These are phyloP conservation scores for Teratosphaeria nubilosa DNA, from an alignment of 2,329 filamentous ascomycete genomes.

Conservation along the genomic window DNA sequence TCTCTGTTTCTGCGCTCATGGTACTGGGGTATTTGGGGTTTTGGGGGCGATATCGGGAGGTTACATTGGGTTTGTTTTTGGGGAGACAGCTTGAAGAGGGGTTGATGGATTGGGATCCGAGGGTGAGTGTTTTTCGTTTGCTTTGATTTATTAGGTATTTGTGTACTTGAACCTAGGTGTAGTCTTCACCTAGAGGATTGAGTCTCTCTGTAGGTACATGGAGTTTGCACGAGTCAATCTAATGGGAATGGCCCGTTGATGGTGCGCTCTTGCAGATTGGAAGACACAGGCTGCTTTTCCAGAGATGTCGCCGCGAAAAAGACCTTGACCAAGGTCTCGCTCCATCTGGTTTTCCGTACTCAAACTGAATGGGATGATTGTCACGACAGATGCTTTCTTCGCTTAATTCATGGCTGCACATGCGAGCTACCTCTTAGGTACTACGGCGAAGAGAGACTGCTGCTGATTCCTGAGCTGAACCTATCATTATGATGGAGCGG, in stretches of 20 bases:
- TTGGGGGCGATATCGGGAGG: not conserved
- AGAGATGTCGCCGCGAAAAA: too few species aligned
- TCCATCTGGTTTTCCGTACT: too few species aligned
- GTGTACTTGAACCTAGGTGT: not conserved
- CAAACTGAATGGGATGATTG: too few species aligned
- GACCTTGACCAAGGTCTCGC: too few species aligned
- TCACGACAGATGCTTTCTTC: too few species aligned
- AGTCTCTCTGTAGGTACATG: not conserved
- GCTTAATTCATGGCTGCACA: too few species aligned
- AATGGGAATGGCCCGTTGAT: not conserved
- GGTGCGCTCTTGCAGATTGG: not conserved
- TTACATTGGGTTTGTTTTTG: not conserved
- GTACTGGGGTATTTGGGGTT: not conserved
- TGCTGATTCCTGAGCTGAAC: too few species aligned
- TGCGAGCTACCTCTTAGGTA: too few species aligned
- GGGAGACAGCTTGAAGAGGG: not conserved
- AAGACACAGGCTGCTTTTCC: too few species aligned
- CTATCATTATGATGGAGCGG: too few species aligned
- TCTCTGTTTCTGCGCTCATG: conserved; percentile 18
- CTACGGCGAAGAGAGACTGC: too few species aligned
- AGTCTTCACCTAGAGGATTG: not conserved
- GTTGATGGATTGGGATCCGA: not conserved
- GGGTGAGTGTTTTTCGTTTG: not conserved
- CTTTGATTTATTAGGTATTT: not conserved
- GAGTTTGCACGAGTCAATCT: not conserved